phyloP scores from a whole-genome alignment of 1,284 basidiomycete species.

The Trametes polyzona region DNA sequence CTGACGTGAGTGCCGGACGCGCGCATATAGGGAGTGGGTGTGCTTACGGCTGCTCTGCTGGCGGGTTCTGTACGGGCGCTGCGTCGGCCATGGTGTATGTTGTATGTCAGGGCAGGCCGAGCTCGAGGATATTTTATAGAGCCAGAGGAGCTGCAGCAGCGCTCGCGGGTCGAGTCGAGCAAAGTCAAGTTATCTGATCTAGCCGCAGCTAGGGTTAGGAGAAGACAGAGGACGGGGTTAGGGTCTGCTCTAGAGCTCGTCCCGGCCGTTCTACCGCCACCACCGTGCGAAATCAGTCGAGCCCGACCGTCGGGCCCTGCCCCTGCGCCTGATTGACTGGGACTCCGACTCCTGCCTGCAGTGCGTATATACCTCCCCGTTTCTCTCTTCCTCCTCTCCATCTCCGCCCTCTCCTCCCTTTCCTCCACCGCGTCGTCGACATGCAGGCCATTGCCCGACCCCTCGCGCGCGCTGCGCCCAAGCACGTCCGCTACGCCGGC shows the following conservation, averaged over 20 bases:
- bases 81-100: slow-evolving; percentile 21
- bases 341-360: slow-evolving; percentile 3
- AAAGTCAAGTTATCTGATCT: slow-evolving; percentile 27
- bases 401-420: slow-evolving; percentile 11
- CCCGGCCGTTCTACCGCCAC: slow-evolving; percentile 26
- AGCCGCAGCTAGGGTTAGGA: slow-evolving; percentile 21
- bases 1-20: neutral
- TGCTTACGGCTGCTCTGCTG: slow-evolving; percentile 30
- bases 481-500: slow-evolving; percentile 36
- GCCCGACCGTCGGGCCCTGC: neutral
- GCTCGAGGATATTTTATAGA: slow-evolving; percentile 18
- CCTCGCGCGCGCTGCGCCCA: slow-evolving; percentile 36
- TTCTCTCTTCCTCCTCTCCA: slow-evolving; percentile 10
- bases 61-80: slow-evolving; percentile 20
- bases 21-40: neutral
- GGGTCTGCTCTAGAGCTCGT: slow-evolving; percentile 16
- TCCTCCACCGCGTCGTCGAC: slow-evolving; percentile 18
- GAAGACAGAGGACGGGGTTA: slow-evolving; percentile 5
- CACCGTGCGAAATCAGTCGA: slow-evolving; percentile 17
- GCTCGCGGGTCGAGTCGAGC: slow-evolving; percentile 23
- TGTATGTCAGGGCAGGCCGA: slow-evolving; percentile 4
- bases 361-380: slow-evolving; percentile 16
- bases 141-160: neutral
- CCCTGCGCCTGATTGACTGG: neutral
- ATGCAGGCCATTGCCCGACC: slow-evolving; percentile 43